Base-by-base conservation (phyloP, 805 yeast genomes). In the Candida palmyrensis region DNA sequence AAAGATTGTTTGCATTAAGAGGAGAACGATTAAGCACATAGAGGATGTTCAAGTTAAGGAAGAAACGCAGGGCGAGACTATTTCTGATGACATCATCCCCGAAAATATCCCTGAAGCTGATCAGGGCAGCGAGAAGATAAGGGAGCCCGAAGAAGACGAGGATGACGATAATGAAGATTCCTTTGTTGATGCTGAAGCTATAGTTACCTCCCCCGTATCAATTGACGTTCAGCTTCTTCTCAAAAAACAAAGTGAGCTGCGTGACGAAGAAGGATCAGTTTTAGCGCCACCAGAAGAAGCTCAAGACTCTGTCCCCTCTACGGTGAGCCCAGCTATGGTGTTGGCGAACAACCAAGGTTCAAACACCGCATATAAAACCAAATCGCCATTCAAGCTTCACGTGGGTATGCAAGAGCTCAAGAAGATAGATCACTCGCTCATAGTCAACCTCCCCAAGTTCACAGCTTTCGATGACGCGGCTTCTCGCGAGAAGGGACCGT, bases 1-100 rank as follows among this genome's bases (percentile, higher is more conserved):
- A 0, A 78, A 77, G 49, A 29, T 18, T 3, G 73, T 71, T 14
- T 80, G 95, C 48, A 61, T 86, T 10, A 75, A 70, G 38, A 56
- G 73, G 32, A 71, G 64, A 42, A 67, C 72, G 3, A 68, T 77
- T 14, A 43, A 33, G 12, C 48, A 46, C 32, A 28, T 57, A 6
- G 40, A 38, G 8, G 48, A 39, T 17, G 35, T 18, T 15, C n/a
- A 36, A 21, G 43, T 9, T 5, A 12, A 18, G 9, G 23, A 31
- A 14, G 23, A 23, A 4, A 31, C 10, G 13, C 12, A 3, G 8
- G 34, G 28, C 10, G 34, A 31, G 17, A 25, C 27, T n/a, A 24
- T 24, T 6, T 24, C 27, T 9, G 28, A 17, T 17, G 9, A 15
- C 18, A 18, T n/a, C 2, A 15, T 19, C 10, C 27, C 10, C 15